Conservation (phyloP, 1,284 basidiomycete genomes). For the Naganishia liquefaciens region DNA sequence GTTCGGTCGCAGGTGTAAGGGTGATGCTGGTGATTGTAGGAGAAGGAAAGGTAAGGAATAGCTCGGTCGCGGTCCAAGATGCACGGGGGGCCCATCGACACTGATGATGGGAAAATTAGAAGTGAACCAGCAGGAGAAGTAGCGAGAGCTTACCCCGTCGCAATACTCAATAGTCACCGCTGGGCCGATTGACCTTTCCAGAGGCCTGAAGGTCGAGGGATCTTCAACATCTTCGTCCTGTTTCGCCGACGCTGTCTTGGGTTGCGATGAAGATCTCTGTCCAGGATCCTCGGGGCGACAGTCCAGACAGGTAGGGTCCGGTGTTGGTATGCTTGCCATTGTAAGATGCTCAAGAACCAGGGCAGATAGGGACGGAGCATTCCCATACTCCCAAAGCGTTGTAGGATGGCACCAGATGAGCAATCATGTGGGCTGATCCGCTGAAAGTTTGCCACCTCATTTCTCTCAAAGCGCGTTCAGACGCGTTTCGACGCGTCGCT, state of each 20-base stretch:
- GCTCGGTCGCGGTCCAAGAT: conserved; percentile 82
- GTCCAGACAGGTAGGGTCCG: conserved; percentile 10
- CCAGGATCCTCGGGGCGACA: conserved; percentile 4
- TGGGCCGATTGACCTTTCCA: conserved; percentile 57
- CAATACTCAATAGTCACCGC: conserved; percentile 74
- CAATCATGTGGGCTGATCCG: too few species aligned
- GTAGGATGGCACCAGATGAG: neutral
- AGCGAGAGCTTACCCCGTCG: conserved; percentile 65
- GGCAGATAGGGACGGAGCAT: neutral
- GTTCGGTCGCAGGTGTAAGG: conserved; percentile 75
- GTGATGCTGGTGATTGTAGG: conserved; percentile 67
- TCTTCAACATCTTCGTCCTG: conserved; percentile 55
- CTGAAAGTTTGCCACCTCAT: neutral
- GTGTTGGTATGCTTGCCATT: neutral
- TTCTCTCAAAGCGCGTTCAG: too few species aligned
- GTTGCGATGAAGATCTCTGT: neutral
- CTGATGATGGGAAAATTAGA: conserved; percentile 51
- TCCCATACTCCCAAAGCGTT: neutral
- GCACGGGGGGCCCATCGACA: conserved; percentile 72
- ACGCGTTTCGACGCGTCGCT: neutral
- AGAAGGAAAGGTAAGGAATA: conserved; percentile 82
- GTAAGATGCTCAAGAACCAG: neutral
- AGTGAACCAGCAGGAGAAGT: conserved; percentile 2
- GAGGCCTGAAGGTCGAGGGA: conserved; percentile 63
- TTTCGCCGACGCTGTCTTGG: neutral